Conservation (phyloP, 2,329 filamentous ascomycete species). For the Cladophialophora chaetospira region DNA sequence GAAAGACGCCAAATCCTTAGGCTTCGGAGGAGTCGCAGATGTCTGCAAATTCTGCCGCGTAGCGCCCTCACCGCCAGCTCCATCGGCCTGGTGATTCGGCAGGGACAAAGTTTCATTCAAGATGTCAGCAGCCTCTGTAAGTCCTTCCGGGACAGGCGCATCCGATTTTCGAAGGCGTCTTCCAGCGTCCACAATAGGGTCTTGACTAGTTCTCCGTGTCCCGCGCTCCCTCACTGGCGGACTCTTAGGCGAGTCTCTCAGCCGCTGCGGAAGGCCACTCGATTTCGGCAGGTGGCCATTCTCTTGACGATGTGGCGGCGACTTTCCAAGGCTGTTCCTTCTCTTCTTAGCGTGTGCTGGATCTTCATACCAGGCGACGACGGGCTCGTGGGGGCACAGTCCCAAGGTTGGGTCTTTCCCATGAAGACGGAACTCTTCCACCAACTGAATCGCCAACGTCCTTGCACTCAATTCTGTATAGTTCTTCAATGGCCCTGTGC, state of each 20-base stretch:
- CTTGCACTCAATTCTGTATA: conserved; percentile 82
- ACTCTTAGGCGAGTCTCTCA: conserved; percentile 8
- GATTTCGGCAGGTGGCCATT: conserved; percentile 12
- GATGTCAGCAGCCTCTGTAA: conserved; percentile 7
- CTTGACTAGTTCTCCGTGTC: conserved; percentile 11
- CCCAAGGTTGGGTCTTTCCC: conserved; percentile 57
- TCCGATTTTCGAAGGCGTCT: conserved; percentile 14
- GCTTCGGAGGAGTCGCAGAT: conserved; percentile 3
- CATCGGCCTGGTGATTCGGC: not conserved
- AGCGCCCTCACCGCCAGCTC: not conserved
- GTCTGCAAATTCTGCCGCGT: not conserved
- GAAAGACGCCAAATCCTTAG: conserved; percentile 61
- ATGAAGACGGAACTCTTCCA: conserved; percentile 57
- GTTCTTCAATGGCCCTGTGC: conserved; percentile 69
- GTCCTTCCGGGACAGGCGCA: not conserved
- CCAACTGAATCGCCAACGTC: conserved; percentile 76
- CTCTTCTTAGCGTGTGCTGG: conserved; percentile 22
- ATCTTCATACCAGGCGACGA: conserved; percentile 33
- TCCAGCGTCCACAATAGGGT: conserved; percentile 18
- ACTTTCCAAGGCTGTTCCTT: conserved; percentile 22
- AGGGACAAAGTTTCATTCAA: not conserved
- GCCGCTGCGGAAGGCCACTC: not conserved
- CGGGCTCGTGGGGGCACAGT: conserved; percentile 31
- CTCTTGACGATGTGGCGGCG: conserved; percentile 5
- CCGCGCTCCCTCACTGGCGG: conserved; percentile 3